phyloP scores from a whole-genome alignment of 345 rosid genomes.

The Brassica juncea region DNA sequence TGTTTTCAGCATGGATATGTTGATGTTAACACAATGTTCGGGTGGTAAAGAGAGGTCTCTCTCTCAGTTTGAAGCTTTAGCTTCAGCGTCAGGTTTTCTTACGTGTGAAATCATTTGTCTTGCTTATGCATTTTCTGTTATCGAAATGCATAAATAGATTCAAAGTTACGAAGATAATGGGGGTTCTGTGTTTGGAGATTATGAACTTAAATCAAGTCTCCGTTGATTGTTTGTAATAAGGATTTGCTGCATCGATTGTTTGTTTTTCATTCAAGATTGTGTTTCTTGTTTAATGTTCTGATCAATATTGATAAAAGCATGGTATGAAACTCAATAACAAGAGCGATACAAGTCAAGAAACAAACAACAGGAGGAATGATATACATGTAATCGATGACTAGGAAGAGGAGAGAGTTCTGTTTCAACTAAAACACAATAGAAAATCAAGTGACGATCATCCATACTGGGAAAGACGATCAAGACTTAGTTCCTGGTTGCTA shows the following conservation, averaged over 20 bases:
- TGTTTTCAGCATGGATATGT: slow-evolving; percentile 10
- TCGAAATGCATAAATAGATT: not conserved
- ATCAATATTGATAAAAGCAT: not conserved
- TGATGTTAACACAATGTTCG: not conserved
- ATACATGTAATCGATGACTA: not conserved
- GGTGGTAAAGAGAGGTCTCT: not conserved
- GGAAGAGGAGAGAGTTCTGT: slow-evolving; percentile 1
- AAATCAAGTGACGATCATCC: slow-evolving; percentile 1
- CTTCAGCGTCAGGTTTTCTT: not conserved
- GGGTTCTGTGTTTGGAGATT: not conserved
- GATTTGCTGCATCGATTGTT: not conserved
- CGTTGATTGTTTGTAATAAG: not conserved
- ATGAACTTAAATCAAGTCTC: not conserved
- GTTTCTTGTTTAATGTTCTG: not conserved
- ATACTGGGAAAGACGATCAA: slow-evolving; percentile 4
- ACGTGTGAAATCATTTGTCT: not conserved
- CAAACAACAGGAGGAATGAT: not conserved
- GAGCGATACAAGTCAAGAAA: not conserved
- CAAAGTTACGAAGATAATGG: not conserved
- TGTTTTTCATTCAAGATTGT: not conserved
- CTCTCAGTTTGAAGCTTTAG: slow-evolving; percentile 18
- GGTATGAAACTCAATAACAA: not conserved
- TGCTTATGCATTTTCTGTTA: not conserved
- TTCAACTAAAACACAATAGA: slow-evolving; percentile 15
- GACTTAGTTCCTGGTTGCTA: slow-evolving; percentile 24